Conservation (phyloP, 257 asterid species). For the Nicotiana benthamiana region DNA sequence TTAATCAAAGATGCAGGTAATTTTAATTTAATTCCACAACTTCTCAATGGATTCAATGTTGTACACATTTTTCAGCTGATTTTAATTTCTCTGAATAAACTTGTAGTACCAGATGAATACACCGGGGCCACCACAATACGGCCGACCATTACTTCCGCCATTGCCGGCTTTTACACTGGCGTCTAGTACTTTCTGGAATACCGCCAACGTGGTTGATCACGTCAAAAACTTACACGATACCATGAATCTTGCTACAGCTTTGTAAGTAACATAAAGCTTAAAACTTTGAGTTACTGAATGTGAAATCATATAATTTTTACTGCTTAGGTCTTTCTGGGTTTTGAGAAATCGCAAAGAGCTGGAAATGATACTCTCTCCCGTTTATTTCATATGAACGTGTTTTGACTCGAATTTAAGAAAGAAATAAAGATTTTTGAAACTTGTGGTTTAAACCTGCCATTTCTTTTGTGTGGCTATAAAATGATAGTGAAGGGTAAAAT, state of each 20-base stretch:
- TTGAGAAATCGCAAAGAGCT: conserved; percentile 18
- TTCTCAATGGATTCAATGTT: not conserved
- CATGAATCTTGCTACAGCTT: conserved; percentile 22
- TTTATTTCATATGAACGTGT: too few relatives aligned
- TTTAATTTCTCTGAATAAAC: conserved; percentile 4
- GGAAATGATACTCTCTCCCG: conserved; percentile 10
- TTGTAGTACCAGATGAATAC: conserved; percentile 35
- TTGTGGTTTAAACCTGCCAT: too few relatives aligned
- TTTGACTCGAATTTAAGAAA: too few relatives aligned
- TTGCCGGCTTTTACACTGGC: conserved; percentile 57
- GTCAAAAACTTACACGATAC: conserved; percentile 22
- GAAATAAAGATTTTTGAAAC: too few relatives aligned
- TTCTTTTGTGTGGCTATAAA: too few relatives aligned
- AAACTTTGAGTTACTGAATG: not conserved
- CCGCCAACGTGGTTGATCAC: conserved; percentile 19
- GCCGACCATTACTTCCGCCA: conserved; percentile 30
- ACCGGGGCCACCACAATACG: conserved; percentile 27
- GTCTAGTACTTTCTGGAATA: conserved; percentile 37
- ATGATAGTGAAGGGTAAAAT: too few relatives aligned
- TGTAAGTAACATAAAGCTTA: conserved; percentile 13
- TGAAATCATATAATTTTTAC: not conserved
- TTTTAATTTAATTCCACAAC: not conserved
- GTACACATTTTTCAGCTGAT: not conserved
- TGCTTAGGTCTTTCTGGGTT: not conserved
- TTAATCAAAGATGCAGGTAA: not conserved